A percentile compares a stretch with the other conserved stretches of the same genome.
Evolutionary conservation across 495 filamentous ascomycete species (phyloP).

Genomic region (Hamigera avellanea): DNA sequence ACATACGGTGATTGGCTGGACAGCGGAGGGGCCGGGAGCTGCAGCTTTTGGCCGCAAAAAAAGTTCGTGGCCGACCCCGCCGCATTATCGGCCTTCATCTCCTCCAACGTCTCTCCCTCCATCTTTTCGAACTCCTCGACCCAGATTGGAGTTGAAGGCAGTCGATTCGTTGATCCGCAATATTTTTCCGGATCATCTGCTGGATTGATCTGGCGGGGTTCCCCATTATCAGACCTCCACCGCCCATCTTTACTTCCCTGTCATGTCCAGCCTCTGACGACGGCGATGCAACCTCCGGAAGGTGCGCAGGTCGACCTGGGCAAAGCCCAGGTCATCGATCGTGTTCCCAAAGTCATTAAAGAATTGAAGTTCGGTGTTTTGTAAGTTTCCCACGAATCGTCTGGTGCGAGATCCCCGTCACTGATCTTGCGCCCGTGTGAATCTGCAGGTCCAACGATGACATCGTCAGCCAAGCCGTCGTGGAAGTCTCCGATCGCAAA

Average conservation of each 20-base stretch:
- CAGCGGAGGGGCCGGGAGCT: conserved; percentile 7
- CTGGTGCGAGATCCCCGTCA: conserved; percentile 5
- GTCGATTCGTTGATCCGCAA: no score
- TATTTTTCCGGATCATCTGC: no score
- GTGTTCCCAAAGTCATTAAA: conserved; percentile 79
- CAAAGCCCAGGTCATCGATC: conserved; percentile 85
- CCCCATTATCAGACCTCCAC: not conserved
- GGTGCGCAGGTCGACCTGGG: conserved; percentile 40
- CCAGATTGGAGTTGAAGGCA: no score
- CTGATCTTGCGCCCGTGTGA: conserved; percentile 13
- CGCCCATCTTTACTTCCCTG: conserved; percentile 14
- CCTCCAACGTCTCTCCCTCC: not conserved
- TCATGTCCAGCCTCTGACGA: conserved; percentile 31
- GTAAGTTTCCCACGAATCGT: conserved; percentile 40
- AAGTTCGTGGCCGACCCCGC: conserved; percentile 23
- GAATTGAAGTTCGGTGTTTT: conserved; percentile 89
- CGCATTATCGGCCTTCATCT: not conserved
- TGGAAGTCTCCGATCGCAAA: conserved; percentile 83
- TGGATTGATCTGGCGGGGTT: not conserved
- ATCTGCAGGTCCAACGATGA: conserved; percentile 66
- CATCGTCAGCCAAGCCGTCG: conserved; percentile 84
- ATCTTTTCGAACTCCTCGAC: not conserved
- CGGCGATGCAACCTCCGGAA: conserved; percentile 38
- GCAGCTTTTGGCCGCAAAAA: conserved; percentile 20
- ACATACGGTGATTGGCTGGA: not conserved